A percentile compares a stretch with the other conserved stretches of the same genome.
phyloP scores from a whole-genome alignment of 2,329 filamentous ascomycete genomes.

The Pseudogymnoascus sp. region DNA sequence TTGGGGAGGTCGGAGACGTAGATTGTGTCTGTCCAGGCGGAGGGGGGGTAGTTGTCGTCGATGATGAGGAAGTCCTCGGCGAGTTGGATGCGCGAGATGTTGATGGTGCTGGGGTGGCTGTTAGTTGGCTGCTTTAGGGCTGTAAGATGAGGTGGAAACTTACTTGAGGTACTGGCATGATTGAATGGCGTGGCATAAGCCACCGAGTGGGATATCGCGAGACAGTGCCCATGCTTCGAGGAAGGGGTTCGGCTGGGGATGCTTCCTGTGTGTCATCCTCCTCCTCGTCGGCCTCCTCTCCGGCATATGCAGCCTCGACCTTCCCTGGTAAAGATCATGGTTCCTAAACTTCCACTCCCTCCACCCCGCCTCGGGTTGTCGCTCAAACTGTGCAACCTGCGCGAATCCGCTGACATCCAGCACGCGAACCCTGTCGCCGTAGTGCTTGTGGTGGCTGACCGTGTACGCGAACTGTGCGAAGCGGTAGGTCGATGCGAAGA shows the following conservation, averaged over 20 bases:
- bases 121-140: neutral
- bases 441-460: constrained; percentile 15
- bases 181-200: constrained; percentile 20
- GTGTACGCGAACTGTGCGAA: constrained; percentile 22
- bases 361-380: constrained; percentile 18
- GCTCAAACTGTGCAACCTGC: constrained; percentile 11
- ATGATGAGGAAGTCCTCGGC: constrained; percentile 17
- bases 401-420: constrained; percentile 21
- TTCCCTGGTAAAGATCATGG: constrained; percentile 12
- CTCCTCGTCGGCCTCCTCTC: neutral
- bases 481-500: constrained; percentile 22
- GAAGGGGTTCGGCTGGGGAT: constrained; percentile 19
- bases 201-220: constrained; percentile 21
- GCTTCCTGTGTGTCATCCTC: constrained; percentile 7
- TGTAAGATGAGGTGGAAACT: neutral
- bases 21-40: constrained; percentile 11
- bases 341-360: constrained; percentile 22
- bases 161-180: constrained; percentile 17
- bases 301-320: neutral
- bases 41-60: neutral
- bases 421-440: constrained; percentile 17
- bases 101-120: constrained; percentile 13
- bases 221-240: constrained; percentile 15
- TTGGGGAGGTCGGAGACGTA: constrained; percentile 16
- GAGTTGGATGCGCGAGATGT: constrained; percentile 19